Base-by-base conservation (phyloP, 331 rosid genomes). In the Quercus lobata region DNA sequence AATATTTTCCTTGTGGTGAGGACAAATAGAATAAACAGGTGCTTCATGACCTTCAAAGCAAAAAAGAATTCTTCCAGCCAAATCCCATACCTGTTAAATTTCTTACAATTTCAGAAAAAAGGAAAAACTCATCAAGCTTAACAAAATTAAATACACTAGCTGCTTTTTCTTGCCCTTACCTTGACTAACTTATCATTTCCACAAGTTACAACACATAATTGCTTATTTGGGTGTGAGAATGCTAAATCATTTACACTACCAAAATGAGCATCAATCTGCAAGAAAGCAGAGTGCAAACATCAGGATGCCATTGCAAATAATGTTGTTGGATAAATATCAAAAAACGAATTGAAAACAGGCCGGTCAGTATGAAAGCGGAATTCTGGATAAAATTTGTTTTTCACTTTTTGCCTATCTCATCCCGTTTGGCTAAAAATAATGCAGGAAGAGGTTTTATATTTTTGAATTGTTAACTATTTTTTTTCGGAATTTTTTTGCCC, bases 21-120 rank as follows among this genome's bases (percentile, higher is more conserved):
- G 99, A 82, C 97, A 95, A 63, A 95, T 82, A 66, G 97, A 93
- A 90, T 91, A 93, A 29, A 95, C 97, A 1, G 97, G 93, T 71
- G 99, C 96, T 29, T 88, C 97, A 5, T 95, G 97, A 84, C 99
- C 97, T 84, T 86, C 97, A 82, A 95, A 95, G 82, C 75, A 82
- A 78, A 84, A 93, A 74, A 92, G 54, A 55, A 22, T 85, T 7
- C 79, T 75, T 57, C 94, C 92, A 68, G 62, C 56, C 82, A 87
- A 79, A 74, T 81, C 82, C 85, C 79, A 71, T 37, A 78, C 83
- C 83, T 83, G 69, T 65, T 65, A 22, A 14, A 37, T 71, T 49
- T 34, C 17, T 53, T 14, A 5, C 7, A 32, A 63, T 30, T 49
- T 52, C 7, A 16, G 44, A 4, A 5, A 15, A 18, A 52, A 9